Percentiles rank a stretch among this genome's conserved stretches.
These are phyloP conservation scores for Penicillium sp. DNA, from an alignment of 2,329 filamentous ascomycete species.

Conservation along the genomic window DNA sequence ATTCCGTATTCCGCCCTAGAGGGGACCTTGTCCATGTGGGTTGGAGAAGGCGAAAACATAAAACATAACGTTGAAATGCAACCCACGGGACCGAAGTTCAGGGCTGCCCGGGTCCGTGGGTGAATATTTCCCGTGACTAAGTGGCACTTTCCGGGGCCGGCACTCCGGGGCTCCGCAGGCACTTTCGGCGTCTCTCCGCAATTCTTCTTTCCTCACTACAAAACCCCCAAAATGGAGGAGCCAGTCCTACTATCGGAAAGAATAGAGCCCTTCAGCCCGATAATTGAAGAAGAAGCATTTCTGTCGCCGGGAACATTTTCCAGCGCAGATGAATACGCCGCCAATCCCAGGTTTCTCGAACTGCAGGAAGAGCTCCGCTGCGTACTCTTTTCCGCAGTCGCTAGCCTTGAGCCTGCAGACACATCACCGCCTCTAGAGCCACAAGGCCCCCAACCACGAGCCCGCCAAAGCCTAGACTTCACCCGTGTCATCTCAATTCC, in stretches of 20 bases:
- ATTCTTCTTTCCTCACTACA: constrained; percentile 10
- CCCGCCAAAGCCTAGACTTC: constrained; percentile 23
- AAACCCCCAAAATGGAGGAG: constrained; percentile 18
- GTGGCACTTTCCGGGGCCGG: not conserved
- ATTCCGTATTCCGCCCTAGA: too few species aligned
- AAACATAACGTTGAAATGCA: not conserved
- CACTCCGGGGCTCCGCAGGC: not conserved
- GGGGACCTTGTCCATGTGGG: too few species aligned
- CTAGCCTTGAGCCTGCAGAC: constrained; percentile 43
- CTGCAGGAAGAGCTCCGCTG: constrained; percentile 47
- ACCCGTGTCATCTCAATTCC: constrained; percentile 31
- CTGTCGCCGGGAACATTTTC: constrained; percentile 29
- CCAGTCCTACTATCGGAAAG: constrained; percentile 12
- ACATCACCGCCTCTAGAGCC: constrained; percentile 31
- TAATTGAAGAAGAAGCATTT: constrained; percentile 26
- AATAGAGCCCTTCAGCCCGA: constrained; percentile 16
- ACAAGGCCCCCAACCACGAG: constrained; percentile 5
- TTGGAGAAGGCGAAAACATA: too few species aligned
- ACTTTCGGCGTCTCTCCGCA: constrained; percentile 3
- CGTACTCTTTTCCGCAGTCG: constrained; percentile 46
- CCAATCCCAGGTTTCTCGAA: constrained; percentile 45
- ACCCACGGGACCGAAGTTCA: not conserved
- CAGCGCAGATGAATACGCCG: constrained; percentile 28
- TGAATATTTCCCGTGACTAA: constrained; percentile 11
- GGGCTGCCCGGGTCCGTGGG: too few species aligned